Evolutionary conservation across 345 rosid species (phyloP).

Genomic region (Geranium rotundifolium): DNA sequence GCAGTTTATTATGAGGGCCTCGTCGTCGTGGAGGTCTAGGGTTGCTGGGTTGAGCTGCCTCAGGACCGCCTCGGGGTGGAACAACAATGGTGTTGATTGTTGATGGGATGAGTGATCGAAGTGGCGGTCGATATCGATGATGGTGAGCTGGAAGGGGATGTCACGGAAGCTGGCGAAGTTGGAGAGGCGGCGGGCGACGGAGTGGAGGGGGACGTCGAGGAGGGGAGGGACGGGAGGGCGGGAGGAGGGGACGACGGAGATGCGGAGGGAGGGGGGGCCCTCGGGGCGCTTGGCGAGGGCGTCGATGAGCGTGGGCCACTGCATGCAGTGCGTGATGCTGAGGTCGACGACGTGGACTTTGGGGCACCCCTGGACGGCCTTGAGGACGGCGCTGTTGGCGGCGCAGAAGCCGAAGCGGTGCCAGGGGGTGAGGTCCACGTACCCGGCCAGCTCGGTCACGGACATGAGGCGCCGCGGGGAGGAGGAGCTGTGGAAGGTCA

Average conservation of each 20-base stretch:
- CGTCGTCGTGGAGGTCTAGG: slow-evolving; percentile 34
- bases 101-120: slow-evolving; percentile 5
- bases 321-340: slow-evolving; percentile 64
- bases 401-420: slow-evolving; percentile 63
- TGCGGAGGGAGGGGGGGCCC: slow-evolving; percentile 55
- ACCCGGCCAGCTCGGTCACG: slow-evolving; percentile 57
- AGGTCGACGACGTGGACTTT: slow-evolving; percentile 55
- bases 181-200: slow-evolving; percentile 40
- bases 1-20: slow-evolving; percentile 51
- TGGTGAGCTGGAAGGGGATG: slow-evolving; percentile 44
- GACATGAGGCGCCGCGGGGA: slow-evolving; percentile 33
- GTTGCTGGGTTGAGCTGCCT: slow-evolving; percentile 22
- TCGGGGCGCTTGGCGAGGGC: slow-evolving; percentile 50
- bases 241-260: slow-evolving; percentile 42
- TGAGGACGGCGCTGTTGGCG: slow-evolving; percentile 40
- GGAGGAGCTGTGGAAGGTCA: slow-evolving; percentile 29
- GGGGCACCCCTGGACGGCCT: slow-evolving; percentile 33
- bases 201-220: slow-evolving; percentile 39
- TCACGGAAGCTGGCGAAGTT: slow-evolving; percentile 50
- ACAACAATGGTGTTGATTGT: not conserved
- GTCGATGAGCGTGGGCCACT: slow-evolving; percentile 67
- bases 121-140: slow-evolving; percentile 15
- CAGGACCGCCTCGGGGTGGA: slow-evolving; percentile 25
- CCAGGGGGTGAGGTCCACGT: slow-evolving; percentile 71
- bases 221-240: slow-evolving; percentile 50